Base-by-base conservation (phyloP, 148 eudicot genomes). In the Amaranthus cruentus region DNA sequence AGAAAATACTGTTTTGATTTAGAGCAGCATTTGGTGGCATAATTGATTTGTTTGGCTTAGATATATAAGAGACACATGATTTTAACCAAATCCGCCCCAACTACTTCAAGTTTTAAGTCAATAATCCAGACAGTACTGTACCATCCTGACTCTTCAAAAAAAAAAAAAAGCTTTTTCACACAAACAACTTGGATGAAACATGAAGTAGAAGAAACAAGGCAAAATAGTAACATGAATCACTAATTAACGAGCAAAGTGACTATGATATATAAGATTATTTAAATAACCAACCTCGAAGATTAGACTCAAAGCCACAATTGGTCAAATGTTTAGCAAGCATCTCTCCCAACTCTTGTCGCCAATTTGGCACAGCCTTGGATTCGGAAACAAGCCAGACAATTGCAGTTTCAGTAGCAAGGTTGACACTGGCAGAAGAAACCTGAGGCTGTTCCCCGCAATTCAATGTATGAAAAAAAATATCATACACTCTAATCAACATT, bases 401-500 rank as follows among this genome's bases (percentile, higher is more conserved):
- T 56, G 99, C 99, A 74, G 99, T 95, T 81, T 92, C 96, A 12
- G 99, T 91, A 9, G 97, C 87, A 75, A 90, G 91, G 79, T 95
- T 90, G 72, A 92, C 99, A 77, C 75, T 88, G 53, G 97, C 99
- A 82, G 94, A 85, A 76, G 92, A 85, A 71, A 95, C 97, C 81
- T 90, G 91, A 79, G 97, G 89, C 99, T 95, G 96, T 77, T 73
- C 76, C 43, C 62, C 84, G 69, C 56, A 74, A 38, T 28, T 70
- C 52, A 68, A 12, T 44, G n/a, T 28, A 48, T 4, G 49, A 14
- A 7, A 28, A 12, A 0, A 67, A 47, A 43, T 7, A 13, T 52
- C 50, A 54, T 28, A 28, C 54, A 65, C 8, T 9, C 43, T 21
- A 51, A 62, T 61, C 68, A 60, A 65, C 64, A 43, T 15, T 59